A percentile compares a stretch with the other conserved stretches of the same genome.
Evolutionary conservation across 2,329 filamentous ascomycete genomes (phyloP).

Genomic region (Nigrospora oryzae): DNA sequence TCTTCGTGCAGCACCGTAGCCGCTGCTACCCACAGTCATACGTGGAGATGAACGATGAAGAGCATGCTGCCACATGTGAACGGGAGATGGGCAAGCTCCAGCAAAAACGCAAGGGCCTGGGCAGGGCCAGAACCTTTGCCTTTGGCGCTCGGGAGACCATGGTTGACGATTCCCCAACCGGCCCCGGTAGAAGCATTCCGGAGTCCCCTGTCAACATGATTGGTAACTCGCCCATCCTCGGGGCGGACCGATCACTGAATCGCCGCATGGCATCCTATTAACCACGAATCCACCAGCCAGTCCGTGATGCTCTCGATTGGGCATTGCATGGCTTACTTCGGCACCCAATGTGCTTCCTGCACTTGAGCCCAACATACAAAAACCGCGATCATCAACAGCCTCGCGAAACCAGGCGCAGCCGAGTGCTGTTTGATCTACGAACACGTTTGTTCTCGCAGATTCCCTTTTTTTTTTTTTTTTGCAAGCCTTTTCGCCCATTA

Average conservation of each 20-base stretch:
- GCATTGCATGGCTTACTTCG: too few relatives aligned
- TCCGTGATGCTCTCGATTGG: too few relatives aligned
- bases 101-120: conserved; percentile 72
- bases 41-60: conserved; percentile 89
- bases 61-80: conserved; percentile 88
- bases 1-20: conserved; percentile 70
- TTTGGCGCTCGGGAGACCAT: conserved; percentile 67
- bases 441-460: background rate
- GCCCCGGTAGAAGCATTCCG: conserved; percentile 32
- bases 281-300: conserved; percentile 8
- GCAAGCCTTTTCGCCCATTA: conserved; percentile 7
- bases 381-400: too few relatives aligned
- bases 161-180: conserved; percentile 53
- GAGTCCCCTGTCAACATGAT: conserved; percentile 33
- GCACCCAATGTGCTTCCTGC: too few relatives aligned
- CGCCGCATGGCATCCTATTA: conserved; percentile 60
- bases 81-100: conserved; percentile 90
- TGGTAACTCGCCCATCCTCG: conserved; percentile 33
- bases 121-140: conserved; percentile 86
- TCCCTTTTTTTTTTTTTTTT: background rate
- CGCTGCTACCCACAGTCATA: conserved; percentile 93
- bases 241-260: conserved; percentile 42
- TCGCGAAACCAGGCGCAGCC: too few relatives aligned
- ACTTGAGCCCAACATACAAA: too few relatives aligned
- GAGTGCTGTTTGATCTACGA: background rate